Evolutionary conservation across 2,329 filamentous ascomycete genomes (phyloP).

Genomic region (Alternaria incomplexa): DNA sequence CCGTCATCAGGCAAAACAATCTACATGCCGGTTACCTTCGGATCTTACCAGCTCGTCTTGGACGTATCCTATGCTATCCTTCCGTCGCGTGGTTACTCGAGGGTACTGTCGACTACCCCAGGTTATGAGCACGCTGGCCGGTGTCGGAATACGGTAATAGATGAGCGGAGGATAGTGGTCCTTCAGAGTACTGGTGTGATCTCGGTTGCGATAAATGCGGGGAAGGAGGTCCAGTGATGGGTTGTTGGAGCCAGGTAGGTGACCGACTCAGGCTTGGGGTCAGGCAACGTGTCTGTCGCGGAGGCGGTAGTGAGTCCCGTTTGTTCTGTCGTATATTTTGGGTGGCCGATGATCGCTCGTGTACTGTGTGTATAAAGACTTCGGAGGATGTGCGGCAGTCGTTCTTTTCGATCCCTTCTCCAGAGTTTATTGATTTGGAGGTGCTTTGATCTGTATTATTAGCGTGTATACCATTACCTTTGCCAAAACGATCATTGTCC

Average conservation of each 20-base stretch:
- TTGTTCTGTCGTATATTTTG: neutral
- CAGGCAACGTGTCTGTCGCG: neutral
- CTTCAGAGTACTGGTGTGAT: neutral
- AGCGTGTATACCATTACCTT: constrained; percentile 5
- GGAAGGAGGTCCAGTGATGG: neutral
- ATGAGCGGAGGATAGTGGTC: neutral
- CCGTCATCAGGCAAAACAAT: neutral
- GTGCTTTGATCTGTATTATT: neutral
- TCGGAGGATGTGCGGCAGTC: too few species aligned
- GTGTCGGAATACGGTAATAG: neutral
- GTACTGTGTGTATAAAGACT: neutral
- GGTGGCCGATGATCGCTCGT: neutral
- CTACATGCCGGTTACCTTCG: neutral
- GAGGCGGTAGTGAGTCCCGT: neutral
- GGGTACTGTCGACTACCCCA: neutral
- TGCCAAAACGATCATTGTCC: neutral
- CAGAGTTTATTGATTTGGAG: neutral
- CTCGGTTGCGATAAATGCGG: neutral
- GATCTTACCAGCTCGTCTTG: neutral
- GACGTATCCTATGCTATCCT: neutral
- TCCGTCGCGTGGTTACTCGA: constrained; percentile 1
- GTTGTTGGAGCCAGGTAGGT: neutral
- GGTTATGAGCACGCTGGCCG: neutral
- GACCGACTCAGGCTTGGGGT: neutral
- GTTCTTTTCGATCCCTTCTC: neutral